Percentiles rank a stretch among this genome's conserved stretches.
Evolutionary conservation across 2,329 filamentous ascomycete genomes (phyloP).

Genomic region (Penicillium aurantiogriseum): DNA sequence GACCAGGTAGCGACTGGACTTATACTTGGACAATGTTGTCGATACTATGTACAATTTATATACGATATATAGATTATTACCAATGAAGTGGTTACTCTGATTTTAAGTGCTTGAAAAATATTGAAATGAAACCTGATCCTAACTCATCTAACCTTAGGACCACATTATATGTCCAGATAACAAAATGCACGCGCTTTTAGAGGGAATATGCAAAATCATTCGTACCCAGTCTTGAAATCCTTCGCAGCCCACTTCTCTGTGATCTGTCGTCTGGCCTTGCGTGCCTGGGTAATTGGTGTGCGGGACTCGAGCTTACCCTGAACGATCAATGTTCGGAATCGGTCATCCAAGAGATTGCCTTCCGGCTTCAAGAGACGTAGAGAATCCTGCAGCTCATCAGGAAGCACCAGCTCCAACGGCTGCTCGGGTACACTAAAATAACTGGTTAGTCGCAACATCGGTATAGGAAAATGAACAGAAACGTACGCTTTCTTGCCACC

Average conservation of each 20-base stretch:
- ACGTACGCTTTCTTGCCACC: constrained; percentile 59
- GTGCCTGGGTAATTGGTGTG: constrained; percentile 73
- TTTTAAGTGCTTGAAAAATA: constrained; percentile 1
- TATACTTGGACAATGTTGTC: neutral
- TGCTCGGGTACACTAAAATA: constrained; percentile 61
- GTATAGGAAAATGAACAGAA: neutral
- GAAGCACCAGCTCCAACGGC: constrained; percentile 74
- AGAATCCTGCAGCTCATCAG: constrained; percentile 80
- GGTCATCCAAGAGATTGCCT: constrained; percentile 89
- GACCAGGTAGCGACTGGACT: neutral
- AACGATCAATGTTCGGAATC: constrained; percentile 84
- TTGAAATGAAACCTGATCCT: constrained; percentile 6
- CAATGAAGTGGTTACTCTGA: too few species aligned
- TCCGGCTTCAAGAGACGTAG: constrained; percentile 84
- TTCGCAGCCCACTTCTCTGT: constrained; percentile 99
- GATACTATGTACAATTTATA: neutral
- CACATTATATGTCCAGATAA: constrained; percentile 21
- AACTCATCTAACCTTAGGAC: neutral
- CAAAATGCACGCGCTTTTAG: constrained; percentile 23
- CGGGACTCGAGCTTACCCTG: constrained; percentile 85
- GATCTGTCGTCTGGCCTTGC: constrained; percentile 74
- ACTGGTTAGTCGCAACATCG: constrained; percentile 19
- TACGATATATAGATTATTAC: neutral
- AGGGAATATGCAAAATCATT: constrained; percentile 24
- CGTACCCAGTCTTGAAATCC: constrained; percentile 65